These are phyloP conservation scores for Tylopilus sp. DNA, from an alignment of 1,284 basidiomycete species.

Conservation along the genomic window DNA sequence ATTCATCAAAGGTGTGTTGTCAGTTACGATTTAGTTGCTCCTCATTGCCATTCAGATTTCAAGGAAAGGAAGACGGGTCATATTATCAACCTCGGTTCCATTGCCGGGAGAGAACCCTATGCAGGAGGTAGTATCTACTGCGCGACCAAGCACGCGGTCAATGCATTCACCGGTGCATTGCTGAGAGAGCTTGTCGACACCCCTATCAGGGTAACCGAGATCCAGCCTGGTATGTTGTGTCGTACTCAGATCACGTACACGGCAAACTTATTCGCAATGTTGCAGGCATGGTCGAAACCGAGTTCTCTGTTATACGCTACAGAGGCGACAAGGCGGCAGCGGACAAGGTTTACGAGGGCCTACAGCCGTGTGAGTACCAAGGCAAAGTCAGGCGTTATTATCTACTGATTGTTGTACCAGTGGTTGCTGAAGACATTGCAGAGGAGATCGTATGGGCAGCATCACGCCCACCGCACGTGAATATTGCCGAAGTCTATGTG, in stretches of 20 bases:
- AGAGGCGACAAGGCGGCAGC: slow-evolving; percentile 78
- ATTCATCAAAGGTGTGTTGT: slow-evolving; percentile 58
- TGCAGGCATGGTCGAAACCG: slow-evolving; percentile 84
- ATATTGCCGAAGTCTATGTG: slow-evolving; percentile 75
- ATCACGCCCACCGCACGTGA: slow-evolving; percentile 79
- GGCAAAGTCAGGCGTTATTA: background rate
- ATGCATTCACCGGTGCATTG: slow-evolving; percentile 81
- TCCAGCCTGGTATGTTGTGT: slow-evolving; percentile 68
- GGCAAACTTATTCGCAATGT: slow-evolving; percentile 7
- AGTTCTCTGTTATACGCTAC: slow-evolving; percentile 87
- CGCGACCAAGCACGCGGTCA: slow-evolving; percentile 86
- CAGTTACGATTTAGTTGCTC: background rate
- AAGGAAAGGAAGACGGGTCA: slow-evolving; percentile 84
- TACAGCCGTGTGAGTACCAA: slow-evolving; percentile 63
- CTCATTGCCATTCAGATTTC: slow-evolving; percentile 58
- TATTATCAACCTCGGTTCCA: slow-evolving; percentile 92
- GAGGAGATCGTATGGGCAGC: slow-evolving; percentile 98
- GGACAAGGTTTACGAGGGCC: slow-evolving; percentile 84
- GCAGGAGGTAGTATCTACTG: slow-evolving; percentile 80
- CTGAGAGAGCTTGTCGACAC: slow-evolving; percentile 88
- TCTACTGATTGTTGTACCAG: slow-evolving; percentile 36
- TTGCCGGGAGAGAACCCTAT: slow-evolving; percentile 90
- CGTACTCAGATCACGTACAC: background rate
- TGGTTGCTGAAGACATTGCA: slow-evolving; percentile 81
- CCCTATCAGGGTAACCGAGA: slow-evolving; percentile 85